Evolutionary conservation across 2,329 filamentous ascomycete species (phyloP).

Genomic region (Coniella lustricola): DNA sequence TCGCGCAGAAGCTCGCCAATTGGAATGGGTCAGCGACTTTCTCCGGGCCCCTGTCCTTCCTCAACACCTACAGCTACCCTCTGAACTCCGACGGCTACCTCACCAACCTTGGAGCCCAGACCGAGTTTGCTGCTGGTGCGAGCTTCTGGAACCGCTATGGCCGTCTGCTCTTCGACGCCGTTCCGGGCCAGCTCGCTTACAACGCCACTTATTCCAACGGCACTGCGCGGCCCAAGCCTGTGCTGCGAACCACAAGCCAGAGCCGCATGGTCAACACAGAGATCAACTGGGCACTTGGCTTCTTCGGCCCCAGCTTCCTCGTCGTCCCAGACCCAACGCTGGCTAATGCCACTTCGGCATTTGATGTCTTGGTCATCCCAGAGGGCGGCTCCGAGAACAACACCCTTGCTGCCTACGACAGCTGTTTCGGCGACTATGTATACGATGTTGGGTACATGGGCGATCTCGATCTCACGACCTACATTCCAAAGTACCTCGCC

Average conservation of each 20-base stretch:
- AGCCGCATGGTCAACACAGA: conserved; percentile 47
- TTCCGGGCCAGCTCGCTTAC: conserved; percentile 40
- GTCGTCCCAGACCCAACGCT: conserved; percentile 30
- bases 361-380: conserved; percentile 42
- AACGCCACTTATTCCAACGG: conserved; percentile 37
- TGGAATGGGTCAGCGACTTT: conserved; percentile 31
- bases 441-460: conserved; percentile 29
- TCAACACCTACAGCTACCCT: conserved; percentile 45
- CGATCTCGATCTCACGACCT: conserved; percentile 34
- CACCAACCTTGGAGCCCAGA: conserved; percentile 41
- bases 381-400: conserved; percentile 45
- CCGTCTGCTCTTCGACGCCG: conserved; percentile 43
- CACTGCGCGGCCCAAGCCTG: conserved; percentile 39
- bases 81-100: conserved; percentile 26
- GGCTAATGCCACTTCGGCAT: conserved; percentile 33
- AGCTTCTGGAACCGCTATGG: conserved; percentile 49
- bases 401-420: conserved; percentile 44
- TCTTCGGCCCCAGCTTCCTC: conserved; percentile 42
- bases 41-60: conserved; percentile 41
- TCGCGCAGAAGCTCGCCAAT: conserved; percentile 41
- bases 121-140: conserved; percentile 42
- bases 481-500: conserved; percentile 24
- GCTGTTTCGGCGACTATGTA: conserved; percentile 35
- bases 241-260: conserved; percentile 47
- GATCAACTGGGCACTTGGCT: conserved; percentile 44